Conservation (phyloP, 1,284 basidiomycete species). For the Trichosporon inkin region DNA sequence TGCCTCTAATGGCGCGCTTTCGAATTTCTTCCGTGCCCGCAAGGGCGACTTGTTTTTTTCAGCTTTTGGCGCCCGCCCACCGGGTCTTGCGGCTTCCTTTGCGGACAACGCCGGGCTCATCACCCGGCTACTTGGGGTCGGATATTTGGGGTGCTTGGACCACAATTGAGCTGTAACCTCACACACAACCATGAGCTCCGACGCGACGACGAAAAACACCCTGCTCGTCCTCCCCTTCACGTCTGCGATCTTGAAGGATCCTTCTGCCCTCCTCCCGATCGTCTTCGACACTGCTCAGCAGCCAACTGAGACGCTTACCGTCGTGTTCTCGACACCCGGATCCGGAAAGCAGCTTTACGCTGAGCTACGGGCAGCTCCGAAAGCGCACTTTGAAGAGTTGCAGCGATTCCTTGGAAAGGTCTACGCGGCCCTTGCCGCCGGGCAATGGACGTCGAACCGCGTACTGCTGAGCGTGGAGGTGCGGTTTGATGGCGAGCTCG, state of each 20-base stretch:
- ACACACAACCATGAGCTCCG: not conserved
- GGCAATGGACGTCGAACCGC: slow-evolving; percentile 37
- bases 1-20: not conserved
- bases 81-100: no score
- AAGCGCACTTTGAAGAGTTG: slow-evolving; percentile 31
- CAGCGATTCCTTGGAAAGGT: slow-evolving; percentile 45
- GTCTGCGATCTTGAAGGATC: slow-evolving; percentile 23
- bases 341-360: slow-evolving; percentile 30
- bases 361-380: slow-evolving; percentile 21
- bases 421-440: slow-evolving; percentile 43
- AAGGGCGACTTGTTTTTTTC: not conserved
- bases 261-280: slow-evolving; percentile 24
- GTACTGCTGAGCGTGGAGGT: slow-evolving; percentile 47
- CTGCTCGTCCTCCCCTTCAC: slow-evolving; percentile 41
- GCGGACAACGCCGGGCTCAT: no score
- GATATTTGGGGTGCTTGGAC: not conserved
- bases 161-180: not conserved
- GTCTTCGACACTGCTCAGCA: slow-evolving; percentile 27
- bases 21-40: slow-evolving; percentile 3
- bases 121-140: not conserved
- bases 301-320: slow-evolving; percentile 25
- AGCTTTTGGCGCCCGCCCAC: not conserved
- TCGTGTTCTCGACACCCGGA: slow-evolving; percentile 35
- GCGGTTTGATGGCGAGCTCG: slow-evolving; percentile 39
- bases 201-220: slow-evolving; percentile 12